Conservation (phyloP, 345 rosid species). For the Aquilaria sinensis region DNA sequence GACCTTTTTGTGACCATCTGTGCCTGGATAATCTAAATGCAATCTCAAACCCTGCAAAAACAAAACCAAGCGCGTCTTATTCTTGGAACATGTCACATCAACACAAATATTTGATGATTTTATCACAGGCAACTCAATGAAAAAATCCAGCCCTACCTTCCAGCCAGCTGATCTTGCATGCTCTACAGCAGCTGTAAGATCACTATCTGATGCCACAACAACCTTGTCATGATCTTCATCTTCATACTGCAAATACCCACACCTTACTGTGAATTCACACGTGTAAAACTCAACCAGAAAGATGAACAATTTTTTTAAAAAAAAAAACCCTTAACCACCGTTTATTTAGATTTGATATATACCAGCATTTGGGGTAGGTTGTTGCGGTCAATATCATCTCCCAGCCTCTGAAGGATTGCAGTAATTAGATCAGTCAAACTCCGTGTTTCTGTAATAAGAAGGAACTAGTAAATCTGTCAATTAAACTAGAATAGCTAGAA, state of each 20-base stretch:
- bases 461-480: neutral
- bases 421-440: slow-evolving; percentile 76
- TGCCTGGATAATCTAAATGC: slow-evolving; percentile 75
- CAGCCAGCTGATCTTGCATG: slow-evolving; percentile 86
- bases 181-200: slow-evolving; percentile 82
- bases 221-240: slow-evolving; percentile 96
- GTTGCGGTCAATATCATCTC: slow-evolving; percentile 71
- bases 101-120: no score
- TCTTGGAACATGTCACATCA: neutral
- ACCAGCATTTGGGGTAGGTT: slow-evolving; percentile 89
- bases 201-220: slow-evolving; percentile 76
- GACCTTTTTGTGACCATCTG: slow-evolving; percentile 31
- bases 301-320: no score
- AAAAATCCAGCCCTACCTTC: slow-evolving; percentile 51
- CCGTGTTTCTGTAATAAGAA: slow-evolving; percentile 49
- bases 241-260: slow-evolving; percentile 59
- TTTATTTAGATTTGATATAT: neutral
- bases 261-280: slow-evolving; percentile 10
- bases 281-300: slow-evolving; percentile 1
- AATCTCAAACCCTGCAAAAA: slow-evolving; percentile 75
- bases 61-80: neutral
- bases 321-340: no score
- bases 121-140: no score
- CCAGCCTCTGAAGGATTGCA: slow-evolving; percentile 83
- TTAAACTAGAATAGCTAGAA: no score